These are phyloP conservation scores for Penicillium desertorum DNA, from an alignment of 495 filamentous ascomycete species.

Conservation along the genomic window DNA sequence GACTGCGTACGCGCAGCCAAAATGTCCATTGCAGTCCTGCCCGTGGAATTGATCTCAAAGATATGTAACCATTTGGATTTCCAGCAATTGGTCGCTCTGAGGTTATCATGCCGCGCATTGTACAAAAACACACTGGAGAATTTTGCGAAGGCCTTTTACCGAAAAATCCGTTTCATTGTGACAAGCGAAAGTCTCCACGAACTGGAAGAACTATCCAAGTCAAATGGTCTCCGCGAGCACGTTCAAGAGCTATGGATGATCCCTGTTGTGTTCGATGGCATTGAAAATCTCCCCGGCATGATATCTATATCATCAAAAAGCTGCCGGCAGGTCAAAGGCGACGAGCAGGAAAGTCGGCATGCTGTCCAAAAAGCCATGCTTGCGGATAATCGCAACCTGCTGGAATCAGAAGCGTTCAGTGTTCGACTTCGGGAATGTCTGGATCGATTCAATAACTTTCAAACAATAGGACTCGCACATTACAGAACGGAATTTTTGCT, in stretches of 20 bases:
- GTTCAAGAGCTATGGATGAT: conserved; percentile 24
- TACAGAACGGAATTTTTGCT: conserved; percentile 19
- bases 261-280: conserved; percentile 14
- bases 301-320: conserved; percentile 22
- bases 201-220: conserved; percentile 17
- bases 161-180: conserved; percentile 21
- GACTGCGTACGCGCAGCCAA: conserved; percentile 3
- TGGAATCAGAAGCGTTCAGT: conserved; percentile 17
- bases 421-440: conserved; percentile 12
- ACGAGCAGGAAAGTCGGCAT: conserved; percentile 16
- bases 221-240: conserved; percentile 12
- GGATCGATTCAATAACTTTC: conserved; percentile 11
- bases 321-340: conserved; percentile 15
- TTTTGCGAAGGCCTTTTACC: conserved; percentile 14
- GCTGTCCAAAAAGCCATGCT: conserved; percentile 15
- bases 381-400: conserved; percentile 13
- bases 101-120: conserved; percentile 21
- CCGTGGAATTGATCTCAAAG: conserved; percentile 21
- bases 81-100: conserved; percentile 15
- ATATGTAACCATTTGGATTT: conserved; percentile 17
- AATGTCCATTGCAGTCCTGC: conserved; percentile 16
- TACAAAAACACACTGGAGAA: conserved; percentile 14
- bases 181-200: conserved; percentile 23
- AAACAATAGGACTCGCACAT: conserved; percentile 15
- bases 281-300: conserved; percentile 8